Evolutionary conservation across 108 stramenopile genomes (phyloP), one percentile per base, ranked within the genome.

Genomic region (Cyclostephanos invisitatus): DNA sequence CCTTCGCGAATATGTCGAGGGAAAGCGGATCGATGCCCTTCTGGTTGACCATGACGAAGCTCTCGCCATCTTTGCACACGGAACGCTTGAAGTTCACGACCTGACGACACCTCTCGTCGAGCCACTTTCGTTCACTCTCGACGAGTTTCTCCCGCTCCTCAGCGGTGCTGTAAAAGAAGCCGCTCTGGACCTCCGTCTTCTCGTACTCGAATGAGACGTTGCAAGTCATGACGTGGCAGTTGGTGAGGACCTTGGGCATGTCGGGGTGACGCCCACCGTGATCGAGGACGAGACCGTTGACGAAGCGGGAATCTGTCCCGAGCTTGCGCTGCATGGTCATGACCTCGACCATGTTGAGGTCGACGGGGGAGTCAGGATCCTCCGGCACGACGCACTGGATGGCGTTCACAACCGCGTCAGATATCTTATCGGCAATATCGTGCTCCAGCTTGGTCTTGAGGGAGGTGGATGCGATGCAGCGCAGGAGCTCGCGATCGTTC

Each of bases 1-100:
- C 99, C 94, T 99, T 99, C 81, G 99, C 99, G 84, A 99, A 97
- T 76, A 98, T 98, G 85, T 99, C 98, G 40, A 99, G 79, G 35
- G 84, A 85, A 59, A 98, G 84, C 10, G 99, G 97, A 94, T 99
- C 99, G 74, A 99, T 97, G 62, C 99, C 99, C 87, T 99, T 99
- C 87, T 99, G 99, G 85, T 99, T 99, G 84, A 98, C 95, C 67
- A 99, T 89, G 42, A 97, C 95, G 88, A 99, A 99, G 20, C 93
- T 84, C 81, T 94, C 87, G 35, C 91, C 94, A 11, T 94, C 87
- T 72, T 92, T 87, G 71, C 96, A 96, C 10, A 95, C 93, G 15
- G 71, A 71, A 48, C 98, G 89, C 83, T 99, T 99, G 87, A 99
- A 97, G 53, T 97, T 96, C 64, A 99, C 87, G 57, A 99, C 93